phyloP scores from a whole-genome alignment of 345 rosid genomes.

The Bruguiera parviflora region DNA sequence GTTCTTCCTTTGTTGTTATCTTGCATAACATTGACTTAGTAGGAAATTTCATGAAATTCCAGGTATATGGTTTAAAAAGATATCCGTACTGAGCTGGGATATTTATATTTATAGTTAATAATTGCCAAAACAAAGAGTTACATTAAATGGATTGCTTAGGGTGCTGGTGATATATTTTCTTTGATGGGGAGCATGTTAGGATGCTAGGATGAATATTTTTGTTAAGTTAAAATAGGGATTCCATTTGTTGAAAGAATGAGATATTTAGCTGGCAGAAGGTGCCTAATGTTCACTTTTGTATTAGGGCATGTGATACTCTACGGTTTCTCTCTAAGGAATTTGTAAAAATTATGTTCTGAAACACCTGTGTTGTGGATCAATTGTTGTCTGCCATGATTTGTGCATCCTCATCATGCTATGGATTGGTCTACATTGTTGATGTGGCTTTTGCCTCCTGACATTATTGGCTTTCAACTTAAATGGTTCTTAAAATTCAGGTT shows the following conservation, averaged over 20 bases:
- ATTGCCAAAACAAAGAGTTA: neutral
- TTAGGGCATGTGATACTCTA: neutral
- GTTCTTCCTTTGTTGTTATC: neutral
- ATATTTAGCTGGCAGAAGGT: neutral
- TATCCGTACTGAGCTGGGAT: neutral
- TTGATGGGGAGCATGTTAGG: neutral
- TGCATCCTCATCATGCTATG: neutral
- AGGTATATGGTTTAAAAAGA: neutral
- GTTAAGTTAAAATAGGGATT: neutral
- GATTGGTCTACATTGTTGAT: neutral
- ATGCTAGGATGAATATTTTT: neutral
- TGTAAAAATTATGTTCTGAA: conserved; percentile 6
- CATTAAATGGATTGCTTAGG: neutral
- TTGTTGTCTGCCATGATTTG: neutral
- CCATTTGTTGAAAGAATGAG: neutral
- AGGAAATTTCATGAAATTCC: neutral
- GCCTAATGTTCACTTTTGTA: neutral
- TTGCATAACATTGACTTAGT: neutral
- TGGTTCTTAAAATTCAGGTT: conserved; percentile 51
- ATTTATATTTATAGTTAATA: neutral
- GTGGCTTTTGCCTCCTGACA: neutral
- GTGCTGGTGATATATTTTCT: neutral
- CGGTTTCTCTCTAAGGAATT: neutral
- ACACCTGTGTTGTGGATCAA: neutral
- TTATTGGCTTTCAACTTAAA: neutral